Evolutionary conservation across 129 eudicot genomes (phyloP), one percentile per base, ranked within the genome.

Genomic region (Saussurea involucrata): DNA sequence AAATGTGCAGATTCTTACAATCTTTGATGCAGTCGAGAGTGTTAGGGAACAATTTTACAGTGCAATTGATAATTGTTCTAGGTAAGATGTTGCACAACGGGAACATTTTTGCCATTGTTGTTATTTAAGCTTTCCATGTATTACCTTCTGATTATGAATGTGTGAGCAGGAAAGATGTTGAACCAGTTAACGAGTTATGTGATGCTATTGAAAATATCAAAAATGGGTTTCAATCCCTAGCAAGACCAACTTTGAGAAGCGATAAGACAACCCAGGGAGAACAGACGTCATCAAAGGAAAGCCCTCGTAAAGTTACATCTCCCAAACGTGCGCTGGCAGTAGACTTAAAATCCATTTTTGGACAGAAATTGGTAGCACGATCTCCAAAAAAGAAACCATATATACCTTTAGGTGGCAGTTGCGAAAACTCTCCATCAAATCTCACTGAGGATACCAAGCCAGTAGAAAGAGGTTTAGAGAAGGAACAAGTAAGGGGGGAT

Each of bases 11-110:
- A 32, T 90, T 75, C 34, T 81, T 31, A 69, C 85, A 53, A 76
- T 83, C 76, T 90, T 92, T 70, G 77, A 75, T 67, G 84, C 88
- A 71, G 92, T 88, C 57, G 92, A 92, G 20, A 82, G 81, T 85
- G 83, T 90, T 27, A 81, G 58, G 71, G 85, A 69, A 66, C 90
- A 83, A 12, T 90, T 88, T 58, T 81, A 73, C 72, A 12, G 25
- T 33, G 76, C 83, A 85, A 55, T 78, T 12, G 81, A 71, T 28
- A 67, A 83, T 63, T 57, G 63, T 70, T 83, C 81, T 68, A 90
- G 89, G 98, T 88, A 69, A 71, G 61, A 11, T 58, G 17, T 69
- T 28, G 11, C 24, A 20, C 33, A 13, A n/a, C 29, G 37, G 3
- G n/a, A n/a, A n/a, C n/a, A n/a, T n/a, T n/a, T 36, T 15, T 34